These are phyloP conservation scores for Cenococcum geophilum DNA, from an alignment of 495 filamentous ascomycete species.

Conservation along the genomic window DNA sequence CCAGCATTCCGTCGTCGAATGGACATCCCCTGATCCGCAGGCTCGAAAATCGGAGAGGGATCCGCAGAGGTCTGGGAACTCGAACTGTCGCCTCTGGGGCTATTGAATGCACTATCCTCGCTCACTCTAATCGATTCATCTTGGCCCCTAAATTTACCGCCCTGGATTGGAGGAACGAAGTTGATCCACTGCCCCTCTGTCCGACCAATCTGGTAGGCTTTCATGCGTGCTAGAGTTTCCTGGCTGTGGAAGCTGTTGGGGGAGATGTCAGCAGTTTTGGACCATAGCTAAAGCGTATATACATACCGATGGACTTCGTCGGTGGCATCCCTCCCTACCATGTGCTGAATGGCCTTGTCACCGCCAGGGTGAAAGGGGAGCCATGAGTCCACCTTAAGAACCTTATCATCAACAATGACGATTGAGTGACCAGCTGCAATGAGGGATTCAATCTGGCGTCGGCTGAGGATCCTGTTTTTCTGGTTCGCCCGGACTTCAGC, in stretches of 20 bases:
- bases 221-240: constrained; percentile 72
- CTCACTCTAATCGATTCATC: constrained; percentile 35
- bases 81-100: constrained; percentile 40
- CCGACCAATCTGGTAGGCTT: constrained; percentile 74
- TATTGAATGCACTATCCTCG: constrained; percentile 35
- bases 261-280: not conserved
- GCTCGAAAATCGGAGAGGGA: constrained; percentile 39
- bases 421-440: constrained; percentile 82
- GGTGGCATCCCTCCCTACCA: constrained; percentile 94
- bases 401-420: constrained; percentile 72
- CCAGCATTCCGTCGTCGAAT: constrained; percentile 13
- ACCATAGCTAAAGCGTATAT: not conserved
- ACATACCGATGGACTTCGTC: constrained; percentile 90
- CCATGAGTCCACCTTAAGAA: constrained; percentile 84
- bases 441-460: constrained; percentile 74
- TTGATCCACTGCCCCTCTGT: constrained; percentile 81
- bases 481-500: constrained; percentile 8
- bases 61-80: constrained; percentile 44
- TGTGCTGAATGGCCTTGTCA: constrained; percentile 84
- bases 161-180: constrained; percentile 88
- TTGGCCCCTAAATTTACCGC: constrained; percentile 67
- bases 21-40: constrained; percentile 17
- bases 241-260: constrained; percentile 67
- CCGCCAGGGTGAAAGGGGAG: constrained; percentile 86
- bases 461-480: constrained; percentile 36